Evolutionary conservation across 495 filamentous ascomycete genomes (phyloP).

Genomic region (Lasiosphaeria miniovina): DNA sequence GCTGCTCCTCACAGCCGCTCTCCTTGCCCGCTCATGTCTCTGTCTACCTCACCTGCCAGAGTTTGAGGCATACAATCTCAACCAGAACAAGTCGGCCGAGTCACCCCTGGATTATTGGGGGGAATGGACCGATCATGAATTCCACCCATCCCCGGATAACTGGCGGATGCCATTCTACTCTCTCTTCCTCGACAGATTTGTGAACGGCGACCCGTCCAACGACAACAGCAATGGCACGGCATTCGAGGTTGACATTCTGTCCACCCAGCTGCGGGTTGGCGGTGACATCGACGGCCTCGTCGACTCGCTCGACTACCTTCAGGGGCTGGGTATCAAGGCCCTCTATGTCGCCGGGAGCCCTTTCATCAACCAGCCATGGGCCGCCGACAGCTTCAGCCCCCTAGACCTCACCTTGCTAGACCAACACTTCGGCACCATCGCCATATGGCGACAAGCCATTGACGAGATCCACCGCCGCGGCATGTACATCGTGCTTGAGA

Average conservation of each 20-base stretch:
- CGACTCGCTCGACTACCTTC: constrained; percentile 66
- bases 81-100: constrained; percentile 55
- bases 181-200: constrained; percentile 65
- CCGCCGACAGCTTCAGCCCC: constrained; percentile 52
- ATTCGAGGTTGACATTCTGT: constrained; percentile 63
- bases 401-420: constrained; percentile 31
- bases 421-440: constrained; percentile 44
- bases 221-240: constrained; percentile 65
- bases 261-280: constrained; percentile 66
- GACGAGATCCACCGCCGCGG: constrained; percentile 60
- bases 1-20: constrained; percentile 9
- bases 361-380: constrained; percentile 34
- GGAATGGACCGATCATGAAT: constrained; percentile 54
- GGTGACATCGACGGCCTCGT: constrained; percentile 63
- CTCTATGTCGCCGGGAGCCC: constrained; percentile 64
- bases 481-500: constrained; percentile 72
- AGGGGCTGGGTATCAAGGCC: constrained; percentile 67
- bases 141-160: constrained; percentile 57
- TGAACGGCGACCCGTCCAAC: constrained; percentile 68
- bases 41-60: constrained; percentile 53
- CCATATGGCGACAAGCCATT: constrained; percentile 60
- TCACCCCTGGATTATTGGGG: constrained; percentile 59
- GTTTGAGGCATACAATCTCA: constrained; percentile 56
- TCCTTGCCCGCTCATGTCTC: constrained; percentile 9
- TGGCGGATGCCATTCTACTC: constrained; percentile 72